Evolutionary conservation across 2,329 filamentous ascomycete genomes (phyloP), one percentile per base, ranked within the genome.

Genomic region (Phyllosticta citrichinensis): DNA sequence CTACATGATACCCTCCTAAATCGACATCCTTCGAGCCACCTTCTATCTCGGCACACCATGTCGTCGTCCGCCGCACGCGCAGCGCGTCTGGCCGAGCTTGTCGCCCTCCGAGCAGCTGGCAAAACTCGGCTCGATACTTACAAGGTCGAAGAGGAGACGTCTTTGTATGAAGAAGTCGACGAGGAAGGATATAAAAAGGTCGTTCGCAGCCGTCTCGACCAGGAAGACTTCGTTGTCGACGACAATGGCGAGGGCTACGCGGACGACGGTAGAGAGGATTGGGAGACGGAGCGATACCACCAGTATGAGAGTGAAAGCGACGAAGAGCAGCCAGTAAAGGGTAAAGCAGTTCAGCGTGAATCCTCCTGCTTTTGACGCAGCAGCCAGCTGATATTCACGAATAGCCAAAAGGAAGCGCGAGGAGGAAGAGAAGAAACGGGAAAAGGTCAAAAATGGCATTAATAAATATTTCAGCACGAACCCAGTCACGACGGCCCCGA

Each of bases 171-270:
- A 65, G 92, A 96, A 69, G 91, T 99, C 55, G 92, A 97, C 70
- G 94, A 99, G 69, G 93, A 94, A 69, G 89, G 89, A 57, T 99
- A 64, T 80, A 97, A 97, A 79, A 95, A 95, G 73, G 87, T 97
- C 66, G 91, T 99, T 14, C 85, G 94, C 52, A 85, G 87, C 61
- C 87, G 94, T 55, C 80, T 99, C 57, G 89, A 97, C 70, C 82
- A 96, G 69, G 94, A 99, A 68, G 94, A 99, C 76, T 99, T 99
- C 70, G 93, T 99, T 58, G 92, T 99, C 63, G 94, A 97, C 78
- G 94, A 99, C 77, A 96, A 97, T 77, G 93, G 93, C 70, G 91
- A 93, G 72, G 93, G 94, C 47, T 99, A 99, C 70, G 93, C 91
- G 66, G 93, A 97, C 72, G 94, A 97, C 71, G 94, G 94, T 63